phyloP scores from a whole-genome alignment of 805 yeast species.

The Brettanomyces nanus region DNA sequence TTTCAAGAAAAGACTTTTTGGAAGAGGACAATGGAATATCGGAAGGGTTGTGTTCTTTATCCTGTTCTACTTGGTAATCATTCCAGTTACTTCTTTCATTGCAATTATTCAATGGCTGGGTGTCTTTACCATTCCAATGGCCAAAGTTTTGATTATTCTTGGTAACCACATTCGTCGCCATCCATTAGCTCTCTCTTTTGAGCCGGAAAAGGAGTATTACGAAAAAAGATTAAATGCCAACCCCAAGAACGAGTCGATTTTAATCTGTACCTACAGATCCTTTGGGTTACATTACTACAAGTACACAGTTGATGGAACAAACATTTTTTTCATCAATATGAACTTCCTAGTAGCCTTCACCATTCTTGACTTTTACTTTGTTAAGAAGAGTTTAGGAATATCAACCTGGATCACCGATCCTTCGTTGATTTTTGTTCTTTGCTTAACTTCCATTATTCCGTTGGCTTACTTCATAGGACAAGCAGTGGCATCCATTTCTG shows the following conservation, averaged over 20 bases:
- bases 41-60: conserved; percentile 74
- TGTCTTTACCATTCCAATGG: conserved; percentile 91
- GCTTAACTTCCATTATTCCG: conserved; percentile 82
- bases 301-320: conserved; percentile 94
- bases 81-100: conserved; percentile 54
- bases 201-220: conserved; percentile 45
- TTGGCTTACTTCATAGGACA: conserved; percentile 96
- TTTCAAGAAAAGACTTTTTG: conserved; percentile 53
- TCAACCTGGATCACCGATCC: conserved; percentile 48
- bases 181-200: conserved; percentile 81
- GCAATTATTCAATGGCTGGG: conserved; percentile 66
- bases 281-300: conserved; percentile 91
- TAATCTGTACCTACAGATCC: conserved; percentile 87
- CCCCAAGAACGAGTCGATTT: conserved; percentile 47
- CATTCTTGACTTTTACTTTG: conserved; percentile 63
- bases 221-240: conserved; percentile 16
- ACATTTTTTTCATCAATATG: conserved; percentile 83
- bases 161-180: conserved; percentile 78
- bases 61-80: conserved; percentile 58
- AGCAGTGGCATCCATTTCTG: conserved; percentile 98
- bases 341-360: conserved; percentile 74
- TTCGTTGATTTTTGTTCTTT: conserved; percentile 58
- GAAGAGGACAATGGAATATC: conserved; percentile 85
- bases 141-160: conserved; percentile 62
- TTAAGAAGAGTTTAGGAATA: conserved; percentile 37